Percentiles rank a stretch among this genome's conserved stretches.
These are phyloP conservation scores for Trichoderma aggressivum DNA, from an alignment of 2,329 filamentous ascomycete genomes.

Conservation along the genomic window DNA sequence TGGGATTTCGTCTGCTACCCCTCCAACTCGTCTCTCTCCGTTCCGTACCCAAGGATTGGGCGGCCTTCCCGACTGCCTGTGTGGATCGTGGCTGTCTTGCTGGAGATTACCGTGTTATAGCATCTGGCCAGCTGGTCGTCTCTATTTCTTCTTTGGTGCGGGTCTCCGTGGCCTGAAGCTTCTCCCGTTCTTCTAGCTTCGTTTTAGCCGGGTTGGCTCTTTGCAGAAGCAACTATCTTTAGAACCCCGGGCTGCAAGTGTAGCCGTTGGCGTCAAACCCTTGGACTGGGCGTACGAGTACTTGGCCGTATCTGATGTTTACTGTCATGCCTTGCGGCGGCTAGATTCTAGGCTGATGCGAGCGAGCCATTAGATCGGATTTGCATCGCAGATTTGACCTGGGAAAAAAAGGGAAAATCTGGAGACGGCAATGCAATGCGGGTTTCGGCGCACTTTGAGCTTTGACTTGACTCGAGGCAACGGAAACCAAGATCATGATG, in stretches of 20 bases:
- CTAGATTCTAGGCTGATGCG: neutral
- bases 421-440: neutral
- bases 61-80: conserved; percentile 13
- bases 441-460: neutral
- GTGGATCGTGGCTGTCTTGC: conserved; percentile 12
- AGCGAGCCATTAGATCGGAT: neutral
- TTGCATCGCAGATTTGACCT: neutral
- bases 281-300: neutral
- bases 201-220: conserved; percentile 1
- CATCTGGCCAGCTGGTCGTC: conserved; percentile 5
- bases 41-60: neutral
- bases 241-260: conserved; percentile 10
- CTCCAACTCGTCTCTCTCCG: neutral
- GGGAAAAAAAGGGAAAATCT: neutral
- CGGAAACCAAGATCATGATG: neutral
- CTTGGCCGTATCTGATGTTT: neutral
- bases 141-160: conserved; percentile 9
- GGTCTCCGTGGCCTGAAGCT: conserved; percentile 8
- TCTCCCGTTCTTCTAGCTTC: conserved; percentile 13
- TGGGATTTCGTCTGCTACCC: neutral
- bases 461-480: neutral
- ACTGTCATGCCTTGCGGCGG: neutral
- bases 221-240: conserved; percentile 6
- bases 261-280: conserved; percentile 9
- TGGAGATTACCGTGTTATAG: conserved; percentile 17